Percentiles rank a stretch among this genome's conserved stretches.
These are phyloP conservation scores for Boletales sp. DNA, from an alignment of 768 basidiomycete genomes.

Conservation along the genomic window DNA sequence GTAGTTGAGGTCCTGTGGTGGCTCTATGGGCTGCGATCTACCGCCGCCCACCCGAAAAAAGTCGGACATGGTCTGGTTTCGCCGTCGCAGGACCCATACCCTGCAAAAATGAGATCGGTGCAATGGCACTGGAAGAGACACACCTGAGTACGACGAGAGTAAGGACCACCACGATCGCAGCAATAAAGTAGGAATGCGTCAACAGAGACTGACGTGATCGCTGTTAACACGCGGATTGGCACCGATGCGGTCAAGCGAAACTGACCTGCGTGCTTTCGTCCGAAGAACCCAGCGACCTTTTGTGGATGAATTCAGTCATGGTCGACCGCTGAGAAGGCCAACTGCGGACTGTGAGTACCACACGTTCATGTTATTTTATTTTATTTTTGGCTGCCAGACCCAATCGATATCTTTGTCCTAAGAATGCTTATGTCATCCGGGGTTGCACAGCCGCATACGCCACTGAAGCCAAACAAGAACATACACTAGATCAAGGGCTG, in stretches of 20 bases:
- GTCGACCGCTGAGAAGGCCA: background rate
- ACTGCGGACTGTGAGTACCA: background rate
- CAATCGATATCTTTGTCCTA: too few species aligned
- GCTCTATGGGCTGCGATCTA: background rate
- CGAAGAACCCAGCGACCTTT: background rate
- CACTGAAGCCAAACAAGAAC: constrained; percentile 20
- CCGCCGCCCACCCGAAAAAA: constrained; percentile 18
- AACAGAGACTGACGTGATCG: constrained; percentile 13
- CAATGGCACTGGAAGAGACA: background rate
- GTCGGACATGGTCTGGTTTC: constrained; percentile 9
- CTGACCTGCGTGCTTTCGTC: constrained; percentile 15
- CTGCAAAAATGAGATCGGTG: constrained; percentile 12
- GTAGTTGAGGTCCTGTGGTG: background rate
- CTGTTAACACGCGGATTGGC: background rate
- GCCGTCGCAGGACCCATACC: constrained; percentile 21
- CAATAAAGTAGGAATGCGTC: constrained; percentile 25
- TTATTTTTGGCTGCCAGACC: too few species aligned
- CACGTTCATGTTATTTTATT: background rate
- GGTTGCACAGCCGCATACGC: constrained; percentile 12
- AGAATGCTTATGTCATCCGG: background rate
- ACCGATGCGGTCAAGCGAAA: background rate
- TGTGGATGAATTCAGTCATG: constrained; percentile 11
- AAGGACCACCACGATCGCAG: constrained; percentile 5
- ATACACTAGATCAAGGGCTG: constrained; percentile 8
- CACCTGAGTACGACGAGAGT: constrained; percentile 22